Conservation (phyloP, 23 red algal genomes). For the Gracilaria domingensis region DNA sequence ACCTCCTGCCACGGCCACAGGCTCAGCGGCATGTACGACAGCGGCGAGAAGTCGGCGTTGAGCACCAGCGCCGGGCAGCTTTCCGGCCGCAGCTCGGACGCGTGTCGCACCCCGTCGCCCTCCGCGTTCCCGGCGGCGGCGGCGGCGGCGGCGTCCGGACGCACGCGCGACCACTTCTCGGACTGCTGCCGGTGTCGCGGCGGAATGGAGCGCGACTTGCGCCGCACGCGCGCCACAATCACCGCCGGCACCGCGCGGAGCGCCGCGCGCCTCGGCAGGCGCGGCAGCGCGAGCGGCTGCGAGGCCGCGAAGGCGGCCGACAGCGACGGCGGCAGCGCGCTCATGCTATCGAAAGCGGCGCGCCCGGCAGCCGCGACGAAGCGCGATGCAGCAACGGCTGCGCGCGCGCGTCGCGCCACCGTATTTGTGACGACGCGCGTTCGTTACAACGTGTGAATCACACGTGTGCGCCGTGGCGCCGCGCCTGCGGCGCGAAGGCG, state of each 20-base stretch:
- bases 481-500: not conserved
- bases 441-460: not conserved
- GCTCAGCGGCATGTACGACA: conserved; percentile 86
- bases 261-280: not conserved
- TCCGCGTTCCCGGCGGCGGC: not conserved
- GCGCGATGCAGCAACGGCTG: not conserved
- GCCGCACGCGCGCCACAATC: conserved; percentile 3
- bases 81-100: conserved; percentile 63
- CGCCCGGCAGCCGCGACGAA: not conserved
- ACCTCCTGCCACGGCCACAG: conserved; percentile 97
- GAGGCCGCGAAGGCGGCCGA: not conserved
- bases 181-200: not conserved
- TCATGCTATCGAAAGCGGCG: not conserved
- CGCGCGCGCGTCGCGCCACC: not conserved
- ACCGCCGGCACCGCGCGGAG: not conserved
- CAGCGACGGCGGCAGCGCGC: not conserved
- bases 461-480: not conserved
- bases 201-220: conserved; percentile 17
- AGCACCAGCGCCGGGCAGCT: conserved; percentile 90
- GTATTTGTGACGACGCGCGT: not conserved
- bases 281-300: conserved; percentile 23
- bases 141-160: not conserved
- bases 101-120: not conserved
- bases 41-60: conserved; percentile 92
- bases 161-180: conserved; percentile 23